Evolutionary conservation across 768 basidiomycete genomes (phyloP).

Genomic region (Kwoniella heveanensis): DNA sequence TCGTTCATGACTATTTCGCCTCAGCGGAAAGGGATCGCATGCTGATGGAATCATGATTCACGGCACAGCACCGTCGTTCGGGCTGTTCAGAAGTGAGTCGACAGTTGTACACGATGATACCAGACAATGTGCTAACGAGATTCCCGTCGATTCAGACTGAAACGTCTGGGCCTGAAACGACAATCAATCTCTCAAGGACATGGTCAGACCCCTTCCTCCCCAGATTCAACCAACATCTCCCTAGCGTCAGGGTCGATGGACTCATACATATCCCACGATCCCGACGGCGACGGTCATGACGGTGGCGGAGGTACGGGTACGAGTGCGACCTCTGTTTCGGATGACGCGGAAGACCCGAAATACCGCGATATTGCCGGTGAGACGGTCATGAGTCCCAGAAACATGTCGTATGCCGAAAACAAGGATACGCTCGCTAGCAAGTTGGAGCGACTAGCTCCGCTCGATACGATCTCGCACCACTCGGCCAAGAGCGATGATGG

Average conservation of each 20-base stretch:
- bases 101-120: too few species aligned
- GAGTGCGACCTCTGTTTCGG: slow-evolving; percentile 20
- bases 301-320: slow-evolving; percentile 2
- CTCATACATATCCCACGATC: slow-evolving; percentile 37
- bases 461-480: slow-evolving; percentile 10
- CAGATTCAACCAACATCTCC: slow-evolving; percentile 29
- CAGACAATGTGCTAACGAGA: background rate
- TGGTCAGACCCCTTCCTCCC: slow-evolving; percentile 20
- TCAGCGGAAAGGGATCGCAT: too few species aligned
- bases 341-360: slow-evolving; percentile 19
- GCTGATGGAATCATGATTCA: too few species aligned
- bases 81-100: slow-evolving; percentile 53
- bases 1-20: too few species aligned
- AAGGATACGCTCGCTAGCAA: slow-evolving; percentile 7
- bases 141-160: slow-evolving; percentile 15
- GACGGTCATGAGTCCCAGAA: slow-evolving; percentile 14
- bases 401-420: slow-evolving; percentile 8
- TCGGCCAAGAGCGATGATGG: background rate
- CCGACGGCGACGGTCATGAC: background rate
- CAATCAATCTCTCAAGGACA: slow-evolving; percentile 22
- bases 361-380: slow-evolving; percentile 17
- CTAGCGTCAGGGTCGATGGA: slow-evolving; percentile 43
- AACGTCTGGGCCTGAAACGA: slow-evolving; percentile 33
- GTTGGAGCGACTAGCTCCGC: slow-evolving; percentile 18
- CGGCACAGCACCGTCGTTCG: slow-evolving; percentile 49